These are phyloP conservation scores for Wickerhamiella dianesei DNA, from an alignment of 805 yeast species.

Conservation along the genomic window DNA sequence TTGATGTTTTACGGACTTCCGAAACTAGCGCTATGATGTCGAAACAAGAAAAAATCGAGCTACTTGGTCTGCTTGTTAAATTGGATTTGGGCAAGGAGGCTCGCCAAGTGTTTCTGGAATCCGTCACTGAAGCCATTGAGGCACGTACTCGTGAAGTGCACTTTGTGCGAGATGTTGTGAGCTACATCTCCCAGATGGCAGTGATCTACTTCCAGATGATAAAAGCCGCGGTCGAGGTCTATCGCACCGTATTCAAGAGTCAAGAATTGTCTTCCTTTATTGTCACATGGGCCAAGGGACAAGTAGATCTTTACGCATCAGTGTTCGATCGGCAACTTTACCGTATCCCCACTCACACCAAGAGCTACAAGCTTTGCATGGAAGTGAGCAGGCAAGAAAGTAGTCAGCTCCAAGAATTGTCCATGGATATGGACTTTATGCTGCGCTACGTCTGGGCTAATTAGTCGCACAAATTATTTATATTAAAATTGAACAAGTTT, in stretches of 20 bases:
- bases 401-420: slow-evolving; percentile 44
- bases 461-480: not conserved
- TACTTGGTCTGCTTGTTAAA: slow-evolving; percentile 27
- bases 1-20: slow-evolving; percentile 7
- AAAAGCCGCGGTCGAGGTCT: slow-evolving; percentile 43
- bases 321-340: slow-evolving; percentile 54
- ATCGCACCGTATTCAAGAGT: slow-evolving; percentile 37
- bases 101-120: slow-evolving; percentile 34
- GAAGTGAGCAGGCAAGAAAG: slow-evolving; percentile 45
- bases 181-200: slow-evolving; percentile 47
- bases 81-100: slow-evolving; percentile 38
- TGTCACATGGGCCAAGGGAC: slow-evolving; percentile 65
- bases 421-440: slow-evolving; percentile 62
- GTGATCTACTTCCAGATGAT: slow-evolving; percentile 49
- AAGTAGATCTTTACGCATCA: slow-evolving; percentile 44
- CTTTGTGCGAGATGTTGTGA: slow-evolving; percentile 41
- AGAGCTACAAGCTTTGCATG: slow-evolving; percentile 42
- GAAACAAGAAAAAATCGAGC: slow-evolving; percentile 8
- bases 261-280: slow-evolving; percentile 39
- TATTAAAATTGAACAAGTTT: no score
- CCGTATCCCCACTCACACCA: slow-evolving; percentile 32
- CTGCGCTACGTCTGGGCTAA: slow-evolving; percentile 32
- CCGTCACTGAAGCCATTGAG: slow-evolving; percentile 35
- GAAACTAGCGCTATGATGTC: slow-evolving; percentile 1
- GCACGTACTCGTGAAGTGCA: slow-evolving; percentile 37